Base-by-base conservation (phyloP, 768 basidiomycete genomes). In the Mycena albidolilacea region DNA sequence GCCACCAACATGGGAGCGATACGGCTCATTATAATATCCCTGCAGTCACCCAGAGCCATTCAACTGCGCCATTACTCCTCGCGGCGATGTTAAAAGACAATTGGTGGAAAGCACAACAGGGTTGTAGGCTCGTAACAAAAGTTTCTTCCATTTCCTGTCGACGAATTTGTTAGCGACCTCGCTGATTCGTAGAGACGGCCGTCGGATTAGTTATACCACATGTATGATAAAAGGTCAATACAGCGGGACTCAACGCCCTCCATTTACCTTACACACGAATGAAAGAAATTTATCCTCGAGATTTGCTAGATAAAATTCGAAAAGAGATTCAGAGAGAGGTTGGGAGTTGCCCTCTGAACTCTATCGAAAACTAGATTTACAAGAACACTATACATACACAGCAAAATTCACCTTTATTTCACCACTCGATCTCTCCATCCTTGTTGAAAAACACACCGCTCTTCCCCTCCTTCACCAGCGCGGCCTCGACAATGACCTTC, bases 161-260 rank as follows among this genome's bases (percentile, higher is more conserved):
- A 7, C 46, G 12, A 17, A 7, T 48, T 48, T 76, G 85, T 92
- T 12, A 91, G 89, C 14, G 79, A 84, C 12, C 30, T 30, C 46
- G 46, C 41, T 43, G 14, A 43, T 14, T 43, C 8, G 14, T 14
- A 43, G 14, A 12, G 12, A 8, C 41, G 41, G 12, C 4, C 9
- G 41, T 7, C 41, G 14, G 41, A 43, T 43, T 43, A 43, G 14
- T 43, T 43, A 9, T 43, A 10, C 14, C 10, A 14, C 2, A 43
- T 43, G 41, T 43, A 14, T 43, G 41, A 30, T 30, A 30, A 1
- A 30, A 30, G 30, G 30, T 30, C 30, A 30, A 30, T 30, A 30
- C 30, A 30, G 30, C 30, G 4, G 30, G 30, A 30, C 30, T 30
- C 30, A 30, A 30, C 30, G 30, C 30, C 2, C 30, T 30, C 30